These are phyloP conservation scores for Mangifera indica DNA, from an alignment of 345 rosid species.

Conservation along the genomic window DNA sequence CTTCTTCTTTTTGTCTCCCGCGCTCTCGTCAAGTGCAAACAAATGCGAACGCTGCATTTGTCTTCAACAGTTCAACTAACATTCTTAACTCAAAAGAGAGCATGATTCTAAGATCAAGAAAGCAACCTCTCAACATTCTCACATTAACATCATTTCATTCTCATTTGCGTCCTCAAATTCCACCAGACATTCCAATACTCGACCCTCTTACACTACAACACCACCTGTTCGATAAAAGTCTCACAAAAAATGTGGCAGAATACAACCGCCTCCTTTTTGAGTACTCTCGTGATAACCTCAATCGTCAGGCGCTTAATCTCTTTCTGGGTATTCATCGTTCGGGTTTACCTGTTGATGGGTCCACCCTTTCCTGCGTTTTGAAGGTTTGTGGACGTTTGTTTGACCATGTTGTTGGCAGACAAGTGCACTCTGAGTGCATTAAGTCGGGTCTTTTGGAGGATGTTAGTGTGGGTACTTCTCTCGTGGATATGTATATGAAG, in stretches of 20 bases:
- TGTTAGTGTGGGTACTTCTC: constrained; percentile 75
- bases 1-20: background rate
- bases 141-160: constrained; percentile 12
- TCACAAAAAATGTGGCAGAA: constrained; percentile 24
- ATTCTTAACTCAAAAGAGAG: background rate
- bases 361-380: constrained; percentile 59
- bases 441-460: constrained; percentile 60
- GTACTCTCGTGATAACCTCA: constrained; percentile 49
- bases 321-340: constrained; percentile 49
- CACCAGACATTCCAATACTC: background rate
- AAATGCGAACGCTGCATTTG: background rate
- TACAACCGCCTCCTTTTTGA: constrained; percentile 48
- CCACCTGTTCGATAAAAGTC: constrained; percentile 52
- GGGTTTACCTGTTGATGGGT: constrained; percentile 51
- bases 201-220: constrained; percentile 18
- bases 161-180: background rate
- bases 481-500: constrained; percentile 77
- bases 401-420: constrained; percentile 53
- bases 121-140: constrained; percentile 12
- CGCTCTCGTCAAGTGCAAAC: background rate
- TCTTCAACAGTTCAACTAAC: background rate
- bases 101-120: constrained; percentile 18
- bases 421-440: constrained; percentile 55
- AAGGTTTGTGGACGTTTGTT: constrained; percentile 60
- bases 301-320: constrained; percentile 50